Evolutionary conservation across 495 filamentous ascomycete species (phyloP), one percentile per base, ranked within the genome.

Genomic region (Penicillium egyptiacum): DNA sequence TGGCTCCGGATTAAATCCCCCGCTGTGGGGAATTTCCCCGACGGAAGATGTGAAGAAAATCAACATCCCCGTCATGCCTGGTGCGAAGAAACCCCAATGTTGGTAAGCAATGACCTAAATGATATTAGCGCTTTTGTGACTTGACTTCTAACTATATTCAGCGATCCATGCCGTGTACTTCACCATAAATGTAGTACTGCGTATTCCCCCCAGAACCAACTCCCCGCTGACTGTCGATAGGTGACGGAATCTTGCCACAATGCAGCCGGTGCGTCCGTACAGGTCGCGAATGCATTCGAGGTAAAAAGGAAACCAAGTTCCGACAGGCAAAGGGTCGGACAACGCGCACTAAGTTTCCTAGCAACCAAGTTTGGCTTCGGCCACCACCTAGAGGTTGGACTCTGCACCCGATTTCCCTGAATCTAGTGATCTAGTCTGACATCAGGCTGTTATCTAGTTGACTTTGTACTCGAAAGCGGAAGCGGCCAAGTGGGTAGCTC

Each of bases 371-470:
- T 39, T 68, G 65, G 65, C 43, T 68, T 3, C 57, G 53, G 35
- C 65, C 65, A 22, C 65, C 65, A 53, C 59, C 65, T 16, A 49
- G 65, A 63, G 65, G 65, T 68, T 53, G 49, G 58, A 55, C 14
- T 20, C 42, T 8, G 17, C 12, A 25, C 25, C 16, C 42, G 6
- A 14, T 39, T 51, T 35, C 16, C 12, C 28, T 17, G 12, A 19
- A 40, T 14, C 49, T 49, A 22, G 19, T 28, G n/a, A 40, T 10
- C 45, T 51, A 22, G 19, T 33, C 23, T 55, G 35, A 41, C 23
- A 28, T 1, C 9, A 0, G 14, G 2, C 1, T 31, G 2, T 9
- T 5, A 6, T 50, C 6, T 25, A 68, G 65, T 68, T 17, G 65
- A 68, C 25, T 68, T 68, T 52, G 51, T 68, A 9, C 52, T 68